A percentile compares a stretch with the other conserved stretches of the same genome.
These are phyloP conservation scores for Chalciporus piperatus DNA, from an alignment of 768 basidiomycete genomes.

Conservation along the genomic window DNA sequence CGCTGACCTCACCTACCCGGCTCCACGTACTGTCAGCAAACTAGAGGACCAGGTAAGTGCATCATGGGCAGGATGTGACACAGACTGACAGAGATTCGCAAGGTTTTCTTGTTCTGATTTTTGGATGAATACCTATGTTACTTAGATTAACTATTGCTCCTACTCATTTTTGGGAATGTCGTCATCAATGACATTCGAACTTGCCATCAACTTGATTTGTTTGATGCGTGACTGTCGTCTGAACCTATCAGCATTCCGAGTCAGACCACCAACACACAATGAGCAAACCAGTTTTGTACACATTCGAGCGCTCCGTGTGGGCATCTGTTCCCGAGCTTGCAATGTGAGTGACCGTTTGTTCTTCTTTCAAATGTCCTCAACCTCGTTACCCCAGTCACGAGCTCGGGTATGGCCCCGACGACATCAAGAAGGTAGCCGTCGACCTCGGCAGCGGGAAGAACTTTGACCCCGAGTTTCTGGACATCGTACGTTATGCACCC, in stretches of 20 bases:
- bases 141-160: background rate
- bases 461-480: conserved; percentile 44
- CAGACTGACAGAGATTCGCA: conserved; percentile 11
- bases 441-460: conserved; percentile 49
- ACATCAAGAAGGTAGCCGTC: conserved; percentile 35
- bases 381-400: conserved; percentile 33
- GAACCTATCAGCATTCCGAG: too few species aligned
- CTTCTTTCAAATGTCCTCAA: background rate
- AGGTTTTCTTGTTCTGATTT: conserved; percentile 43
- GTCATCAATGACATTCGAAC: background rate
- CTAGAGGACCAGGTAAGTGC: conserved; percentile 73
- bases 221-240: background rate
- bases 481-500: conserved; percentile 29
- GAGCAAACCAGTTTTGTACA: conserved; percentile 33
- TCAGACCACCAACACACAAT: background rate
- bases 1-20: conserved; percentile 81
- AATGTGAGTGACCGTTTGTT: conserved; percentile 28
- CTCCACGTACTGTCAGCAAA: conserved; percentile 89
- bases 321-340: conserved; percentile 41
- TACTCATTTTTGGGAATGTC: background rate
- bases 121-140: conserved; percentile 3
- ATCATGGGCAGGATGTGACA: too few species aligned
- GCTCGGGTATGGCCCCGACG: conserved; percentile 38
- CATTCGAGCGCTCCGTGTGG: conserved; percentile 39
- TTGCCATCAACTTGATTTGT: background rate